phyloP scores from a whole-genome alignment of 768 basidiomycete species.

The Serendipita sp. region DNA sequence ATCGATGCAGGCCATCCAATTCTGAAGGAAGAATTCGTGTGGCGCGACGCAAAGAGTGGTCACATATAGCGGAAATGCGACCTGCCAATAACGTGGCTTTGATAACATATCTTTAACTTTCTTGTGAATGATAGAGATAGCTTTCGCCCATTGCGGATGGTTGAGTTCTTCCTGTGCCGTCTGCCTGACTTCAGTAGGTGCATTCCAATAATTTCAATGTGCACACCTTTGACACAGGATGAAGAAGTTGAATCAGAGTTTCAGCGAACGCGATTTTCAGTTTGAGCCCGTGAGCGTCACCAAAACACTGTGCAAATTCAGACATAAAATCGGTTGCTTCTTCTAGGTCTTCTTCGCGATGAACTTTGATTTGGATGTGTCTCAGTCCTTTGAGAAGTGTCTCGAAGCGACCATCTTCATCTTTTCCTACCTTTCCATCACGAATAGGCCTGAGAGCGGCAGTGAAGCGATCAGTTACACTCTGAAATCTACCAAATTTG shows the following conservation, averaged over 20 bases:
- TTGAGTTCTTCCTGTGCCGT: slow-evolving; percentile 94
- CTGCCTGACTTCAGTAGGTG: slow-evolving; percentile 22
- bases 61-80: slow-evolving; percentile 71
- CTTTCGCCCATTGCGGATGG: slow-evolving; percentile 86
- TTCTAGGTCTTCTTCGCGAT: slow-evolving; percentile 86
- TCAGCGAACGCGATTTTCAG: slow-evolving; percentile 80
- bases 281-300: slow-evolving; percentile 64
- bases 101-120: slow-evolving; percentile 69
- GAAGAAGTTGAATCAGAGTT: slow-evolving; percentile 55
- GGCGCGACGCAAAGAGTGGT: slow-evolving; percentile 79
- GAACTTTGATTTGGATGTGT: slow-evolving; percentile 78
- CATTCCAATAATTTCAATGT: slow-evolving; percentile 24
- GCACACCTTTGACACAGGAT: slow-evolving; percentile 58
- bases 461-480: slow-evolving; percentile 84
- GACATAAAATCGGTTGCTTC: slow-evolving; percentile 86
- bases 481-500: slow-evolving; percentile 47
- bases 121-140: slow-evolving; percentile 68
- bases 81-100: slow-evolving; percentile 80
- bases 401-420: slow-evolving; percentile 68
- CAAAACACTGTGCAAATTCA: slow-evolving; percentile 65
- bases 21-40: slow-evolving; percentile 63
- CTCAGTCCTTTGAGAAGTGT: slow-evolving; percentile 67
- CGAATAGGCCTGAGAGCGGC: slow-evolving; percentile 60
- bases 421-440: slow-evolving; percentile 62
- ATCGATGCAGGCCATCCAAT: slow-evolving; percentile 68